Conservation (phyloP, 495 filamentous ascomycete genomes). For the Glarea lozoyensis region DNA sequence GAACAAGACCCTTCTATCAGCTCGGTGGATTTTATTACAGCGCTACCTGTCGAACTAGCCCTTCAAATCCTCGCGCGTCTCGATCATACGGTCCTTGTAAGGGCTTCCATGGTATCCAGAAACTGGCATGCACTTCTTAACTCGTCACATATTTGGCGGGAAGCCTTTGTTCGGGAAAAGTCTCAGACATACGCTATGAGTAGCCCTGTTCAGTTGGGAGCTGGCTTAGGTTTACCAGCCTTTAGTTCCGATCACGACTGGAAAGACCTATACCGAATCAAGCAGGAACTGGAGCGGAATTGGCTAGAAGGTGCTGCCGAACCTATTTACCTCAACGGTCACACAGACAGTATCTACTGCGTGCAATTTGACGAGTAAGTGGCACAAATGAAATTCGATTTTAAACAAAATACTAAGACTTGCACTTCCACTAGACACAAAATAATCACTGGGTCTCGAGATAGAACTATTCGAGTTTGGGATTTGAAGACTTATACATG, state of each 20-base stretch:
- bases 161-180: conserved; percentile 64
- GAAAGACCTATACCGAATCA: conserved; percentile 75
- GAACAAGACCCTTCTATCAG: conserved; percentile 21
- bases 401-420: conserved; percentile 17
- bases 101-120: conserved; percentile 51
- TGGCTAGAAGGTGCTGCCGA: conserved; percentile 73
- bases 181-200: conserved; percentile 43
- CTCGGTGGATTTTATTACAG: conserved; percentile 54
- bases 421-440: conserved; percentile 56
- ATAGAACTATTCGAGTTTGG: conserved; percentile 93
- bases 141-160: conserved; percentile 66
- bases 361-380: conserved; percentile 93
- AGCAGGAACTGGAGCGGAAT: conserved; percentile 60
- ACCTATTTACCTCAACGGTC: conserved; percentile 82
- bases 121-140: conserved; percentile 53
- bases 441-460: conserved; percentile 92
- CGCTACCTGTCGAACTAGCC: conserved; percentile 63
- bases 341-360: conserved; percentile 93
- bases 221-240: conserved; percentile 37
- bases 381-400: background rate
- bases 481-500: conserved; percentile 81
- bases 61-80: conserved; percentile 64
- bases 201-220: conserved; percentile 31
- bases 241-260: conserved; percentile 55
- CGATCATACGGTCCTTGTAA: conserved; percentile 56